phyloP scores from a whole-genome alignment of 1,284 basidiomycete species.

The Naganishia liquefaciens region DNA sequence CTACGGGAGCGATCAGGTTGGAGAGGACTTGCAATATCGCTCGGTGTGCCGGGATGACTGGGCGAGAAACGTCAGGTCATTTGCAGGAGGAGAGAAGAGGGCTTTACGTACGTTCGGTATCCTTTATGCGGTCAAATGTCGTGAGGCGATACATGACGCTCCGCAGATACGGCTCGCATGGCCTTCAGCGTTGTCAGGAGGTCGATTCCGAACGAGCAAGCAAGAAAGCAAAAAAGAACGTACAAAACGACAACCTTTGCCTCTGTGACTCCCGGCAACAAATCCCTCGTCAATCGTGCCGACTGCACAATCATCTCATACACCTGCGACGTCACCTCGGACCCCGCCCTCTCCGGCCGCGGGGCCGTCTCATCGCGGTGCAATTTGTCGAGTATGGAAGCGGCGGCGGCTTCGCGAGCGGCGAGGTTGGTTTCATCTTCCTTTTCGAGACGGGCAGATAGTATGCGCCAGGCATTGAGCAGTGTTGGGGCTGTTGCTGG shows the following conservation, averaged over 20 bases:
- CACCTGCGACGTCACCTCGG: constrained; percentile 1
- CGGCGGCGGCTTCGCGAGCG: constrained; percentile 8
- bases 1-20: constrained; percentile 48
- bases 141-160: constrained; percentile 12
- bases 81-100: background rate
- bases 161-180: constrained; percentile 15
- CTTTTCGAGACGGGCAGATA: background rate
- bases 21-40: constrained; percentile 46
- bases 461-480: constrained; percentile 1
- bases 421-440: constrained; percentile 1
- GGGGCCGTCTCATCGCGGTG: background rate
- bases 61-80: background rate
- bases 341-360: too few species aligned
- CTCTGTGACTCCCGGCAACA: constrained; percentile 6
- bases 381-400: constrained; percentile 6
- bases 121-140: constrained; percentile 23
- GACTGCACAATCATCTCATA: constrained; percentile 10
- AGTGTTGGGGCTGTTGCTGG: background rate
- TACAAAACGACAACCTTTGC: constrained; percentile 10
- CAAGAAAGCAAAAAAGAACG: background rate
- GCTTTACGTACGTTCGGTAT: background rate
- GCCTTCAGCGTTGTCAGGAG: background rate
- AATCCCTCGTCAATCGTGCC: constrained; percentile 18
- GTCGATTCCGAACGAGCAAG: too few species aligned
- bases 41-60: constrained; percentile 45